These are phyloP conservation scores for Populus euphratica DNA, from an alignment of 345 rosid species.

Conservation along the genomic window DNA sequence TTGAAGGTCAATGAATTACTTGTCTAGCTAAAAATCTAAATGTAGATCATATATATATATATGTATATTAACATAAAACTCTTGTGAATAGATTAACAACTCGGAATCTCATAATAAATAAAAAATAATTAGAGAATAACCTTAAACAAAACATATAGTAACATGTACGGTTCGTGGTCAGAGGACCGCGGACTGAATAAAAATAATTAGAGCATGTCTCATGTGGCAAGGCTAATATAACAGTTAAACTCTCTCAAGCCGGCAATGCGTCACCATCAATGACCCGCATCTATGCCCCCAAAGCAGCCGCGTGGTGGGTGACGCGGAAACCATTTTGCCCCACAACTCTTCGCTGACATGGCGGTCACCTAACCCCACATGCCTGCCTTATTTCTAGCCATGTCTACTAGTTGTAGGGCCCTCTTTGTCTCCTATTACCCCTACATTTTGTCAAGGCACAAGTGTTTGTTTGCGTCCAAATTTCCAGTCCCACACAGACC, in stretches of 20 bases:
- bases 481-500: background rate
- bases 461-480: background rate
- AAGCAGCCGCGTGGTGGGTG: conserved; percentile 42
- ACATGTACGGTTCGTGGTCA: background rate
- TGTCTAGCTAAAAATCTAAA: too few species aligned
- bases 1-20: too few species aligned
- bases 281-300: conserved; percentile 36
- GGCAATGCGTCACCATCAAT: conserved; percentile 35
- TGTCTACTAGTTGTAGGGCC: conserved; percentile 50
- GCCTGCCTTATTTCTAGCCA: conserved; percentile 48
- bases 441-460: conserved; percentile 18
- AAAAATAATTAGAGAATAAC: too few species aligned
- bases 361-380: conserved; percentile 75
- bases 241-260: conserved; percentile 27
- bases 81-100: too few species aligned
- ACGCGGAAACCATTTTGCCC: conserved; percentile 9
- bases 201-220: background rate
- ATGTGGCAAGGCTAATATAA: conserved; percentile 7
- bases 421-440: conserved; percentile 35
- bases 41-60: background rate
- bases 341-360: conserved; percentile 41
- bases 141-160: background rate
- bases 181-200: background rate
- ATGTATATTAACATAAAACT: too few species aligned
- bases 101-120: too few species aligned